These are phyloP conservation scores for Sporothrix pseudoabietina DNA, from an alignment of 2,329 filamentous ascomycete species.

Conservation along the genomic window DNA sequence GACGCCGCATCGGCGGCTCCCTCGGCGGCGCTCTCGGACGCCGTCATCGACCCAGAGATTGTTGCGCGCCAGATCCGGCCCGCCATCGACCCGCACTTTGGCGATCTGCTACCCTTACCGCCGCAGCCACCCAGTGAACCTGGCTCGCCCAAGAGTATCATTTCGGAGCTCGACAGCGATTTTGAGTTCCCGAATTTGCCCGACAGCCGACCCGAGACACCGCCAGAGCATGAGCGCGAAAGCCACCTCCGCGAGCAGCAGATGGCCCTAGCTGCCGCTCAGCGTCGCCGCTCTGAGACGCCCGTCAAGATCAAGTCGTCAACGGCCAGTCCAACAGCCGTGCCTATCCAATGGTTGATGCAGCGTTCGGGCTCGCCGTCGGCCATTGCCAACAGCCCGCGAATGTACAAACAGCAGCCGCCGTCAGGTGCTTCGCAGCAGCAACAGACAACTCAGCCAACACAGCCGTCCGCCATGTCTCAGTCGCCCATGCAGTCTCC, in stretches of 20 bases:
- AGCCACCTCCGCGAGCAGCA: conserved; percentile 41
- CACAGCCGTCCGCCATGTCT: conserved; percentile 8
- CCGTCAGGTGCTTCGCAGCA: neutral
- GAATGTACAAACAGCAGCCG: conserved; percentile 17
- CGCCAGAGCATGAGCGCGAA: conserved; percentile 50
- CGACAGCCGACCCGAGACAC: conserved; percentile 61
- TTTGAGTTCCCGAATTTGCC: conserved; percentile 57
- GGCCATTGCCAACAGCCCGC: conserved; percentile 29
- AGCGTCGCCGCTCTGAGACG: conserved; percentile 51
- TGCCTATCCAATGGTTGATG: conserved; percentile 59
- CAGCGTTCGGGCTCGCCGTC: conserved; percentile 51
- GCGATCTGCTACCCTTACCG: conserved; percentile 65
- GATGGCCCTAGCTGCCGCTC: conserved; percentile 43
- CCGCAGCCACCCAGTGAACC: conserved; percentile 65
- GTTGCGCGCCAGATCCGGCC: conserved; percentile 61
- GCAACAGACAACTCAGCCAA: conserved; percentile 2
- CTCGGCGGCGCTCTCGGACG: conserved; percentile 34
- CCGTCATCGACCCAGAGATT: conserved; percentile 60
- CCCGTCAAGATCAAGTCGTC: conserved; percentile 55
- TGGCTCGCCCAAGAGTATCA: conserved; percentile 47
- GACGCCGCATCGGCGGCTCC: neutral
- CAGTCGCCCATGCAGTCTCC: neutral
- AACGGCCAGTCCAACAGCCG: conserved; percentile 54
- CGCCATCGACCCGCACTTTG: conserved; percentile 67
- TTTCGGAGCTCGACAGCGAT: conserved; percentile 36